Evolutionary conservation across 805 yeast genomes (phyloP).

Genomic region (Hanseniaspora lindneri): DNA sequence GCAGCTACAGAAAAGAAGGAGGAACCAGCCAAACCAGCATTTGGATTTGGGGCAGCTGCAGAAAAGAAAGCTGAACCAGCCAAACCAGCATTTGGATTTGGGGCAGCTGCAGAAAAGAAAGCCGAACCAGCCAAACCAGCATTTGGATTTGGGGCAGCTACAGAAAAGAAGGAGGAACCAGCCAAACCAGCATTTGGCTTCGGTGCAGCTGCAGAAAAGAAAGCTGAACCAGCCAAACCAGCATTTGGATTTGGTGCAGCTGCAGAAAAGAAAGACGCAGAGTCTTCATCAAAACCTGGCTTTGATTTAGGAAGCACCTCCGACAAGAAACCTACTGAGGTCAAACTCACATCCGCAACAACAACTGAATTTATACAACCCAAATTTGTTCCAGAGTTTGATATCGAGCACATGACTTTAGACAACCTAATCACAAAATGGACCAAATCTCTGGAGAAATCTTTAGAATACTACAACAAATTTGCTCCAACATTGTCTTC

Average conservation of each 20-base stretch:
- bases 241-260: slow-evolving; percentile 20
- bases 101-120: slow-evolving; percentile 15
- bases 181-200: slow-evolving; percentile 21
- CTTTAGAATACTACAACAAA: slow-evolving; percentile 59
- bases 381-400: slow-evolving; percentile 45
- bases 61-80: slow-evolving; percentile 13
- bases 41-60: slow-evolving; percentile 17
- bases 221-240: slow-evolving; percentile 15
- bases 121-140: slow-evolving; percentile 19
- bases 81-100: slow-evolving; percentile 17
- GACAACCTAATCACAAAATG: slow-evolving; percentile 88
- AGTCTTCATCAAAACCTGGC: not conserved
- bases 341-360: slow-evolving; percentile 18
- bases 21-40: slow-evolving; percentile 16
- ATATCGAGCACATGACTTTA: slow-evolving; percentile 79
- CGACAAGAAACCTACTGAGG: slow-evolving; percentile 14
- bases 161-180: slow-evolving; percentile 16
- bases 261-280: slow-evolving; percentile 9
- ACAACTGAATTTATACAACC: slow-evolving; percentile 39
- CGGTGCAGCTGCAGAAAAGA: slow-evolving; percentile 16
- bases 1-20: slow-evolving; percentile 11
- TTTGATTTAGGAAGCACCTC: not conserved
- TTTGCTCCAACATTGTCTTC: slow-evolving; percentile 63
- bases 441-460: slow-evolving; percentile 71
- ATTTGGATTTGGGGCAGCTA: slow-evolving; percentile 20